Percentiles rank a stretch among this genome's conserved stretches.
Evolutionary conservation across 2,329 filamentous ascomycete species (phyloP).

Genomic region (Sporothrix curviconia): DNA sequence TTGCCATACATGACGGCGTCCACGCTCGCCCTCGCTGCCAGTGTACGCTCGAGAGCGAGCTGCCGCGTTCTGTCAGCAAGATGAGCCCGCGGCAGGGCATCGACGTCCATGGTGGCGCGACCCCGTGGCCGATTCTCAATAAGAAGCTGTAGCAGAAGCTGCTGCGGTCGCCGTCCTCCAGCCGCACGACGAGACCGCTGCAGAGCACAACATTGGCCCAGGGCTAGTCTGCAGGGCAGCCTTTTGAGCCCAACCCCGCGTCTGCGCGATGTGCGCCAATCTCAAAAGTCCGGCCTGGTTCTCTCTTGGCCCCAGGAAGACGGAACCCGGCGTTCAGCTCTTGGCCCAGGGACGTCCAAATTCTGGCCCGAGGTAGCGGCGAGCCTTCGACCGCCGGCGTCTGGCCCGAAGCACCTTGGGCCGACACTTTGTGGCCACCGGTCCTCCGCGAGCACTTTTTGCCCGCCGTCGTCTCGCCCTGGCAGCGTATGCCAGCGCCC

Average conservation of each 20-base stretch:
- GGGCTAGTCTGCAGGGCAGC: no score
- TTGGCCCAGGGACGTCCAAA: not conserved
- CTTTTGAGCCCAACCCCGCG: no score
- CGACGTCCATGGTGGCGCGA: constrained; percentile 42
- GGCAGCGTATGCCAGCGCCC: constrained; percentile 28
- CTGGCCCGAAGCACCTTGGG: constrained; percentile 25
- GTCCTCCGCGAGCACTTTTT: constrained; percentile 43
- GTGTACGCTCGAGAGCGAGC: constrained; percentile 58
- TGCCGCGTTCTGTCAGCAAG: constrained; percentile 54
- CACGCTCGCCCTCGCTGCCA: constrained; percentile 53
- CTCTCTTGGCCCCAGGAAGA: not conserved
- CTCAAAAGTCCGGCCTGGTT: constrained; percentile 13
- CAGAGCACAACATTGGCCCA: no score
- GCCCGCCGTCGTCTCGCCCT: constrained; percentile 41
- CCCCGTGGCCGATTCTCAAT: constrained; percentile 43
- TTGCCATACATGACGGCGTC: constrained; percentile 47
- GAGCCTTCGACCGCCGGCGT: constrained; percentile 4
- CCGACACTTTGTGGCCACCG: no score
- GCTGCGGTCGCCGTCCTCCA: constrained; percentile 36
- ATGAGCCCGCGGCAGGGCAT: constrained; percentile 44
- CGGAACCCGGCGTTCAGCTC: not conserved
- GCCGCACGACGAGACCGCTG: constrained; percentile 33
- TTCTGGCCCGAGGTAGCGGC: constrained; percentile 11
- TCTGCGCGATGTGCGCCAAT: no score
- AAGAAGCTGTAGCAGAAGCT: constrained; percentile 41